phyloP scores from a whole-genome alignment of 371 early-diverging fungal genomes.

The Cokeromyces recurvatus region DNA sequence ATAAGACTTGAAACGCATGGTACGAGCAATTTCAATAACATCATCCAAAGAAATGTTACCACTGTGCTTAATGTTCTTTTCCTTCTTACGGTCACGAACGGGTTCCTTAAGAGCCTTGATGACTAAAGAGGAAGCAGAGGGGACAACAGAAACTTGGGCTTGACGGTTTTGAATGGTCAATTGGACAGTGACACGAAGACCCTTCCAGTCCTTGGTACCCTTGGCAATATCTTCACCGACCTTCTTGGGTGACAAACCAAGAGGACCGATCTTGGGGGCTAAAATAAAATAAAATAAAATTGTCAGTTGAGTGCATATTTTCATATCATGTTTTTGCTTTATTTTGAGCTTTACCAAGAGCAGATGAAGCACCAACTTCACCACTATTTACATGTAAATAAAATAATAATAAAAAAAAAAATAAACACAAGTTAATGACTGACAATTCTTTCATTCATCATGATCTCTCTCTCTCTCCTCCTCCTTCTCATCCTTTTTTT shows the following conservation, averaged over 20 bases:
- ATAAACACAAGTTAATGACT: no score
- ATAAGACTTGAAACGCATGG: slow-evolving; percentile 91
- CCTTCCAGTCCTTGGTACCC: slow-evolving; percentile 98
- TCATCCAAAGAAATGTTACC: slow-evolving; percentile 91
- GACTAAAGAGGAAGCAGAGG: slow-evolving; percentile 96
- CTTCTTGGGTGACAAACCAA: slow-evolving; percentile 99
- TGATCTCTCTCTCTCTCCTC: no score
- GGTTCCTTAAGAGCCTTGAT: slow-evolving; percentile 99
- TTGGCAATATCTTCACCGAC: slow-evolving; percentile 99
- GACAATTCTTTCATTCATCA: no score
- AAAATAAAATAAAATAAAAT: neutral
- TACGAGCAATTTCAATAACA: slow-evolving; percentile 96
- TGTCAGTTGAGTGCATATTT: neutral
- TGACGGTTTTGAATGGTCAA: slow-evolving; percentile 99
- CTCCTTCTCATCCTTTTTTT: no score
- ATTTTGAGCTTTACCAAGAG: slow-evolving; percentile 46
- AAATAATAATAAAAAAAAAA: no score
- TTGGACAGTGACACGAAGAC: slow-evolving; percentile 97
- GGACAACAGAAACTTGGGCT: slow-evolving; percentile 96
- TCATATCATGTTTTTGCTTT: no score
- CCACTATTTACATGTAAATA: no score
- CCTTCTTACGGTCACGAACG: slow-evolving; percentile 99
- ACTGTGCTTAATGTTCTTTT: slow-evolving; percentile 98
- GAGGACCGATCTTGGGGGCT: slow-evolving; percentile 99
- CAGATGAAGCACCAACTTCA: slow-evolving; percentile 98